These are phyloP conservation scores for Aurifilum marmelostoma DNA, from an alignment of 2,329 filamentous ascomycete species.

Conservation along the genomic window DNA sequence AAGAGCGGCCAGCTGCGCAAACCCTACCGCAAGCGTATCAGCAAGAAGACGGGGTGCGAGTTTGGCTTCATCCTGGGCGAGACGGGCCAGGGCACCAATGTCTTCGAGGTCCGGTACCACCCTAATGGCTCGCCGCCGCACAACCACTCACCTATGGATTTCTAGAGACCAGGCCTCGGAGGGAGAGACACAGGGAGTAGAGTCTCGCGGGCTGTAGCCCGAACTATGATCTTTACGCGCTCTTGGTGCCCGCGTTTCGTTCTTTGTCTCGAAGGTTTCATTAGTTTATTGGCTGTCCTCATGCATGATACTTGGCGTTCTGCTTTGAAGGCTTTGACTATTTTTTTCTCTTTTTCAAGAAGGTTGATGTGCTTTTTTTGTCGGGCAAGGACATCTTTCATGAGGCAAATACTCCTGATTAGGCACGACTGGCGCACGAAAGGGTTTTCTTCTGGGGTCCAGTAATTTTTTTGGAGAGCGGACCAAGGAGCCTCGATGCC, in stretches of 20 bases:
- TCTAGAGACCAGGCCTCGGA: background rate
- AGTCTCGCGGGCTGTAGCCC: background rate
- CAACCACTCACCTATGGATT: constrained; percentile 29
- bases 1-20: constrained; percentile 31
- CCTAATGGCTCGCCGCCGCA: constrained; percentile 29
- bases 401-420: background rate
- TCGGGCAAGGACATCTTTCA: background rate
- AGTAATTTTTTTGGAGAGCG: background rate
- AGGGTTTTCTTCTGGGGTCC: background rate
- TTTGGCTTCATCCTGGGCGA: constrained; percentile 30
- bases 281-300: background rate
- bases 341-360: background rate
- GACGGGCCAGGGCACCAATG: constrained; percentile 29
- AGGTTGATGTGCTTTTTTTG: background rate
- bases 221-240: background rate
- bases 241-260: background rate
- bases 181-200: background rate
- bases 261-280: background rate
- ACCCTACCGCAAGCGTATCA: constrained; percentile 31
- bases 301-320: background rate
- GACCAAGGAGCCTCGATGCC: background rate
- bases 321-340: no score
- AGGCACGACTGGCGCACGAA: background rate
- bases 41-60: constrained; percentile 31
- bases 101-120: constrained; percentile 30